Percentiles rank a stretch among this genome's conserved stretches.
phyloP scores from a whole-genome alignment of 768 basidiomycete genomes.

The Naganishia antarctica region DNA sequence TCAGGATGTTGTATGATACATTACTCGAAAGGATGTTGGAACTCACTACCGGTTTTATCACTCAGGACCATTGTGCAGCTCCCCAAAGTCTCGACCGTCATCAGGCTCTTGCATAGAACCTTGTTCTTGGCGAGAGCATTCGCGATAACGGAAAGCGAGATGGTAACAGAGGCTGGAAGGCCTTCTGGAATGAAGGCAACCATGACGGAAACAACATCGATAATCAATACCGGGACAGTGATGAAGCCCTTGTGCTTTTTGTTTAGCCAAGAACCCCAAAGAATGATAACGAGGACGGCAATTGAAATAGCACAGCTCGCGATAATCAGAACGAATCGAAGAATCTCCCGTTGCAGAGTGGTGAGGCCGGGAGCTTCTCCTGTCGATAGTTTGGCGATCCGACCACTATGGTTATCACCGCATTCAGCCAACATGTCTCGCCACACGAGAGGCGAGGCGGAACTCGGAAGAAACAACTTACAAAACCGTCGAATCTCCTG shows the following conservation, averaged over 20 bases:
- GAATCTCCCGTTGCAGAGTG: constrained; percentile 58
- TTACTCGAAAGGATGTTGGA: too few relatives aligned
- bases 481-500: constrained; percentile 44
- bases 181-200: constrained; percentile 54
- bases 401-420: too few relatives aligned
- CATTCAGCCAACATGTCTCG: too few relatives aligned
- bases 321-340: constrained; percentile 58
- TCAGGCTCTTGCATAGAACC: constrained; percentile 58
- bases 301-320: constrained; percentile 53
- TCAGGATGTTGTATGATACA: too few relatives aligned
- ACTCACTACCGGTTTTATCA: constrained; percentile 54
- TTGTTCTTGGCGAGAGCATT: constrained; percentile 56
- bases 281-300: constrained; percentile 55
- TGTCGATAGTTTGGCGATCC: constrained; percentile 58
- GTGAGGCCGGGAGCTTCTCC: constrained; percentile 52
- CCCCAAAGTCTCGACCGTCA: constrained; percentile 66
- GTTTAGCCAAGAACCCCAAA: constrained; percentile 52
- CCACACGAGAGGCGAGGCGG: constrained; percentile 46
- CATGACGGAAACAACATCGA: constrained; percentile 58
- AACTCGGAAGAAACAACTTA: constrained; percentile 38
- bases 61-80: constrained; percentile 59
- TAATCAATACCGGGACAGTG: constrained; percentile 55
- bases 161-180: constrained; percentile 50
- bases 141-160: constrained; percentile 55
- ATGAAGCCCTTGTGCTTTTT: constrained; percentile 51